These are phyloP conservation scores for Pyricularia grisea DNA, from an alignment of 2,329 filamentous ascomycete genomes.

Conservation along the genomic window DNA sequence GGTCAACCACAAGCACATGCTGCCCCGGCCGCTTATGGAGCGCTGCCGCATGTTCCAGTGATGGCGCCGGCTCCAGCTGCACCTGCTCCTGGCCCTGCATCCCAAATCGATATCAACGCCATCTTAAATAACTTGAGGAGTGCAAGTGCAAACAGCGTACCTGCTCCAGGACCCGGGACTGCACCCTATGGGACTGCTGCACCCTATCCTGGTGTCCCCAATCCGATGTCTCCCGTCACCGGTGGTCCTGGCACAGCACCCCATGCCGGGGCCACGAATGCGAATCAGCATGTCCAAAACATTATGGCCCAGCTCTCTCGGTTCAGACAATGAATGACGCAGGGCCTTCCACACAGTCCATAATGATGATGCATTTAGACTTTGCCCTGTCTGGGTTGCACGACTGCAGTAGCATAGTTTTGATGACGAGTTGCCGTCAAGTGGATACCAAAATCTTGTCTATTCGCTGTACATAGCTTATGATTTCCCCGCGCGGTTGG, in stretches of 20 bases:
- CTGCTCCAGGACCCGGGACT: neutral
- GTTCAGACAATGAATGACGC: constrained; percentile 40
- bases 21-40: neutral
- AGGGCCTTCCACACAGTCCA: neutral
- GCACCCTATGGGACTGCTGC: constrained; percentile 14
- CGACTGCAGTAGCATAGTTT: neutral
- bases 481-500: neutral
- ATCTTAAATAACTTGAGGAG: constrained; percentile 30
- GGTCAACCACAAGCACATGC: constrained; percentile 9
- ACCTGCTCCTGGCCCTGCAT: constrained; percentile 14
- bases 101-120: constrained; percentile 33
- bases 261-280: constrained; percentile 22
- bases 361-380: neutral
- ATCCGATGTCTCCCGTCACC: constrained; percentile 1
- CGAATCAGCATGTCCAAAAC: constrained; percentile 53
- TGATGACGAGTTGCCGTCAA: neutral
- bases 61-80: constrained; percentile 7
- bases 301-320: constrained; percentile 66
- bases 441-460: neutral
- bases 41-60: constrained; percentile 1
- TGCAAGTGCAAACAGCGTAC: neutral
- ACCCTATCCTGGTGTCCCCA: neutral
- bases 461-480: neutral
- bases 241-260: constrained; percentile 16
- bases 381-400: neutral